phyloP scores from a whole-genome alignment of 495 filamentous ascomycete genomes.

The Aspergillus sclerotiicarbonarius region DNA sequence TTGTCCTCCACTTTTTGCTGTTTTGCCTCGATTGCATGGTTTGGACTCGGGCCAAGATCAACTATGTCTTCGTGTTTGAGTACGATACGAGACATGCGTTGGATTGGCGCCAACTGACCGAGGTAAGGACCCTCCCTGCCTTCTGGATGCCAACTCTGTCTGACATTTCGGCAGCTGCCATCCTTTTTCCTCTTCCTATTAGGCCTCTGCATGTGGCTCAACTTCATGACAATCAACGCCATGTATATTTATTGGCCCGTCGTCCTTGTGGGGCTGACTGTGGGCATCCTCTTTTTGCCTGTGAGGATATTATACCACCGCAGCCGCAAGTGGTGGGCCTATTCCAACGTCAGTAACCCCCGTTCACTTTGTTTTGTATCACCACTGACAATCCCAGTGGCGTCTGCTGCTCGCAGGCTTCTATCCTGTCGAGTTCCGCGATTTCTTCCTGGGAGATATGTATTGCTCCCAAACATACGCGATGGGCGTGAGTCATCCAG shows the following conservation, averaged over 20 bases:
- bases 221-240: slow-evolving; percentile 67
- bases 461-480: slow-evolving; percentile 92
- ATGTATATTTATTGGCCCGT: slow-evolving; percentile 88
- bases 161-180: slow-evolving; percentile 55
- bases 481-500: slow-evolving; percentile 66
- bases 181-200: slow-evolving; percentile 73
- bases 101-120: slow-evolving; percentile 86
- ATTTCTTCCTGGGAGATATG: slow-evolving; percentile 98
- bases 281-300: slow-evolving; percentile 71
- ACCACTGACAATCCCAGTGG: slow-evolving; percentile 56
- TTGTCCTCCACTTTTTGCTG: slow-evolving; percentile 67
- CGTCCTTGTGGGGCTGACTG: slow-evolving; percentile 67
- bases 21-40: slow-evolving; percentile 79
- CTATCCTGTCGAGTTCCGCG: slow-evolving; percentile 92
- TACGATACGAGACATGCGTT: slow-evolving; percentile 81
- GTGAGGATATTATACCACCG: slow-evolving; percentile 69
- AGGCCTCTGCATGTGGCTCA: slow-evolving; percentile 80
- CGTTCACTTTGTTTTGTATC: not conserved
- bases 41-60: slow-evolving; percentile 82
- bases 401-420: slow-evolving; percentile 79
- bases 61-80: slow-evolving; percentile 96
- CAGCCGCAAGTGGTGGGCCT: slow-evolving; percentile 77
- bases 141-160: slow-evolving; percentile 4
- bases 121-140: slow-evolving; percentile 48
- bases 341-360: slow-evolving; percentile 68